phyloP scores from a whole-genome alignment of 176 grass and related monocot genomes.

The Musa beccarii region DNA sequence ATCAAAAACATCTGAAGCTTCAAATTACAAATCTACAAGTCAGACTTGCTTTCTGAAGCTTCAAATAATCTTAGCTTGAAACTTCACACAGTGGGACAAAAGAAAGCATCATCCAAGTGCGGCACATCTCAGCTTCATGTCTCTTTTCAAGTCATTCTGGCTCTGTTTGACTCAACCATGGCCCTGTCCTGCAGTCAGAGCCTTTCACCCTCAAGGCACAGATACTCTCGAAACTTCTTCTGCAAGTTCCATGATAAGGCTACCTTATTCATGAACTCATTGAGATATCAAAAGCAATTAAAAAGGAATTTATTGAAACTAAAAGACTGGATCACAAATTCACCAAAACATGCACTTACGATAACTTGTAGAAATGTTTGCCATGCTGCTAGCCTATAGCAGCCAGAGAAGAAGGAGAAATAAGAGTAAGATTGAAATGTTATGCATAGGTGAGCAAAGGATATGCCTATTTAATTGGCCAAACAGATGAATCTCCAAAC shows the following conservation, averaged over 20 bases:
- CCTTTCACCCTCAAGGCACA: slow-evolving; percentile 29
- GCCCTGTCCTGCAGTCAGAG: slow-evolving; percentile 37
- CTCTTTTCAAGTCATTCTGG: slow-evolving; percentile 10
- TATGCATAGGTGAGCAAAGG: no score
- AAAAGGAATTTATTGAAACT: no score
- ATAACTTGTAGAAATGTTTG: no score
- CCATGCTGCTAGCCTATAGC: no score
- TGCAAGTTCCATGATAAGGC: slow-evolving; percentile 11
- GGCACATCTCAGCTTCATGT: neutral
- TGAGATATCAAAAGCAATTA: neutral
- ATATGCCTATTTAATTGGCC: no score
- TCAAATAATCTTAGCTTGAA: neutral
- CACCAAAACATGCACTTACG: no score
- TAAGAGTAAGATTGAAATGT: no score
- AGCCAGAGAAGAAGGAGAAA: no score
- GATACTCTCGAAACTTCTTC: slow-evolving; percentile 23
- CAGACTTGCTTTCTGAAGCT: neutral
- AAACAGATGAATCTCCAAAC: no score
- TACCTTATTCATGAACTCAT: neutral
- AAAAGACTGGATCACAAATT: no score
- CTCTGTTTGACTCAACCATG: slow-evolving; percentile 21
- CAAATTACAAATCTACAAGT: neutral
- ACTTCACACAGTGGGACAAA: neutral
- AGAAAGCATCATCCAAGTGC: neutral
- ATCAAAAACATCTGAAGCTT: neutral